Base-by-base conservation (phyloP, 495 filamentous ascomycete species). In the Oidiodendron maius region DNA sequence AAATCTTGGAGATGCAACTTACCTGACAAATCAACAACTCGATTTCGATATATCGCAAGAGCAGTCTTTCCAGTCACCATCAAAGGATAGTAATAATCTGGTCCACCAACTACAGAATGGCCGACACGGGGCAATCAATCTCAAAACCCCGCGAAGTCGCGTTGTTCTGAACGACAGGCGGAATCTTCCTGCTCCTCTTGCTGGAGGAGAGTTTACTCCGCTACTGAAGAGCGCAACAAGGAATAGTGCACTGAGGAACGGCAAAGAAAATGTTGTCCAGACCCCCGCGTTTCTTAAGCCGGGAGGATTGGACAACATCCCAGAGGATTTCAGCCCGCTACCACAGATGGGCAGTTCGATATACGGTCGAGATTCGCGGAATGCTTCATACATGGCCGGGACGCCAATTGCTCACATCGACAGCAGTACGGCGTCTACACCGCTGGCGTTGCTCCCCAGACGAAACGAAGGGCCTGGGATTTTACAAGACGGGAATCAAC, bases 201-300 rank as follows among this genome's bases (percentile, higher is more conserved):
- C 70, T 12, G 83, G 81, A 42, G 78, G 77, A 39, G 94, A 98
- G 52, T 98, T 98, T 61, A 98, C 93, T 2, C 93, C 93, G 0
- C 66, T 98, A 46, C 78, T 98, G 61, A 91, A 89, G 68, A 95
- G 86, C 48, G 90, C 89, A 12, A 87, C 88, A 15, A 81, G 81
- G 45, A 91, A 91, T 57, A 90, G 83, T 53, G 75, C 82, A 26
- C 68, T 84, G 40, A 75, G 76, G 39, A 78, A 77, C 58, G 70
- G 68, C 61, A 77, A 70, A 71, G 80, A 61, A 63, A 74, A 64
- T 46, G 72, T 61, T 23, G 70, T 73, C 18, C 73, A 77, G 50
- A 95, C 91, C 3, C 91, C 91, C 1, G 80, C 76, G 4, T 85
- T 78, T 45, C 57, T 83, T 46, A 76, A 76, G 58, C 63, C 71